phyloP scores from a whole-genome alignment of 2,329 filamentous ascomycete genomes.

The Phoma sp. region DNA sequence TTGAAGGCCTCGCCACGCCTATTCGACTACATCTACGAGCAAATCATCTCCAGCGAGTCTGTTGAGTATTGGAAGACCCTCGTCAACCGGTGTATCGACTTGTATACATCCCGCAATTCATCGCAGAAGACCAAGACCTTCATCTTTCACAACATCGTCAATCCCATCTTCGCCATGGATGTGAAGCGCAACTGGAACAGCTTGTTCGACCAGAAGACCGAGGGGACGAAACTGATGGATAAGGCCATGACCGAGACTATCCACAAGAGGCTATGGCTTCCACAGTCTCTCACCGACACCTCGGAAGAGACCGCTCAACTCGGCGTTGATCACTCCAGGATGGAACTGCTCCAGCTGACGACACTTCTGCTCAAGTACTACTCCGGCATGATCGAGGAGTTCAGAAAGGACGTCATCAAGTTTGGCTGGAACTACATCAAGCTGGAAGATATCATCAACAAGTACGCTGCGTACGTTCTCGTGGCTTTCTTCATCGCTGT shows the following conservation, averaged over 20 bases:
- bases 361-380: constrained; percentile 97
- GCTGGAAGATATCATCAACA: constrained; percentile 99
- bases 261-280: constrained; percentile 92
- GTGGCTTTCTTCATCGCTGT: constrained; percentile 98
- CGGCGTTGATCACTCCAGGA: constrained; percentile 92
- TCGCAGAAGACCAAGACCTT: constrained; percentile 94
- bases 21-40: constrained; percentile 81
- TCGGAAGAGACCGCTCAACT: constrained; percentile 83
- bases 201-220: constrained; percentile 58
- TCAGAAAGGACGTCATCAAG: constrained; percentile 97
- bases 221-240: constrained; percentile 79
- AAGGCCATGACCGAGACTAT: constrained; percentile 87
- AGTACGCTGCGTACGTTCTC: constrained; percentile 95
- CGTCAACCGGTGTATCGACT: constrained; percentile 83
- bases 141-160: constrained; percentile 88
- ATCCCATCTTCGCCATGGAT: constrained; percentile 96
- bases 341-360: constrained; percentile 94
- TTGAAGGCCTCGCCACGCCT: constrained; percentile 79
- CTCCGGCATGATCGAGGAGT: constrained; percentile 83
- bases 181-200: constrained; percentile 80
- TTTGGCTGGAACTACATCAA: constrained; percentile 97
- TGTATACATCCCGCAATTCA: constrained; percentile 79
- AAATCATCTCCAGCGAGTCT: constrained; percentile 83
- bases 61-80: constrained; percentile 85
- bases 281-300: constrained; percentile 76